These are phyloP conservation scores for Plantago elongata DNA, from an alignment of 257 asterid species.

Conservation along the genomic window DNA sequence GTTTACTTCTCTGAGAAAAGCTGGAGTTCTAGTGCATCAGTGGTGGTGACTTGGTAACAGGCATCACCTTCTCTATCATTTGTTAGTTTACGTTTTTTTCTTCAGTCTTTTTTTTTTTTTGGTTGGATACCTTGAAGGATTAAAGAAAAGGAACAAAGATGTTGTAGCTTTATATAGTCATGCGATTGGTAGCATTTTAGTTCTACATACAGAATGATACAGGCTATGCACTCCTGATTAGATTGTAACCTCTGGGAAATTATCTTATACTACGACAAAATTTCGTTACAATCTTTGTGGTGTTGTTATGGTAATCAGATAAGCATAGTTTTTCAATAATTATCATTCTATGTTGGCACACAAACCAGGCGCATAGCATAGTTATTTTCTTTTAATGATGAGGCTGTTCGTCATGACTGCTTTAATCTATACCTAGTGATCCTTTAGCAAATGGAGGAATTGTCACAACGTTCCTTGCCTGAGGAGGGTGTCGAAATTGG, in stretches of 20 bases:
- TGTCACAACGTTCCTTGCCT: too few species aligned
- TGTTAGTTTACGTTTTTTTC: constrained; percentile 7
- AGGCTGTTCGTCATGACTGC: not conserved
- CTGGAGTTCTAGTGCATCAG: constrained; percentile 95
- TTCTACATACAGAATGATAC: constrained; percentile 11
- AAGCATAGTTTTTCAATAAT: not conserved
- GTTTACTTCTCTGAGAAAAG: constrained; percentile 66
- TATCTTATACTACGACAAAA: not conserved
- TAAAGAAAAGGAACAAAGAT: constrained; percentile 25
- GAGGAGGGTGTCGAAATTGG: too few species aligned
- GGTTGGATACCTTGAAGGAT: too few species aligned
- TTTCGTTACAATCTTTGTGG: not conserved
- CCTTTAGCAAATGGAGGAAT: too few species aligned
- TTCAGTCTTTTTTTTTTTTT: constrained; percentile 12
- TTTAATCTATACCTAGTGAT: too few species aligned
- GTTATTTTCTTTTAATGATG: not conserved
- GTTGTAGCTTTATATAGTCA: constrained; percentile 17
- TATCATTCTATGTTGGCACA: not conserved
- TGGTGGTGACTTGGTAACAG: constrained; percentile 74
- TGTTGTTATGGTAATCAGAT: not conserved
- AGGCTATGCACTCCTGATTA: not conserved
- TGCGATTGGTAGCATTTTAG: not conserved
- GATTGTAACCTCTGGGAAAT: constrained; percentile 2
- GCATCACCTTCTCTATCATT: constrained; percentile 16
- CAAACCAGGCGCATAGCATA: not conserved